These are phyloP conservation scores for Incumbomyces lentus DNA, from an alignment of 2,329 filamentous ascomycete genomes.

Conservation along the genomic window DNA sequence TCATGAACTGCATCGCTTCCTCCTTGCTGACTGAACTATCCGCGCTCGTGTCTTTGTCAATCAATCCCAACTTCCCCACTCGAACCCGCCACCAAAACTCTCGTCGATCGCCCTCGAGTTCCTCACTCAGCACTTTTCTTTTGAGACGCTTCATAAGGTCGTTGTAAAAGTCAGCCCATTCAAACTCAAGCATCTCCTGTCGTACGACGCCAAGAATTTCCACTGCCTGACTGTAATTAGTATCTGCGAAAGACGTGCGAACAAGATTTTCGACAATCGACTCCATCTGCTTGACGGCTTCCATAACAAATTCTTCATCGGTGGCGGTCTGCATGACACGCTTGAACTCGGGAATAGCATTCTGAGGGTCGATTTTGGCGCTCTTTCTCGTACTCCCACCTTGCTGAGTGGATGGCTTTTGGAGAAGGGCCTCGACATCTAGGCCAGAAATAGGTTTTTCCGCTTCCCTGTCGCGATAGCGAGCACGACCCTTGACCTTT, in stretches of 20 bases:
- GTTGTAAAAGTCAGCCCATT: constrained; percentile 70
- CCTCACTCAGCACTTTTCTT: constrained; percentile 54
- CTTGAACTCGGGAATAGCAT: constrained; percentile 85
- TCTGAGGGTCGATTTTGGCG: constrained; percentile 51
- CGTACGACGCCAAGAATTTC: constrained; percentile 71
- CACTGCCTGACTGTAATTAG: constrained; percentile 60
- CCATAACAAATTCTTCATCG: constrained; percentile 51
- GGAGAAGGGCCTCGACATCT: constrained; percentile 73
- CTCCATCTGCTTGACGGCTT: constrained; percentile 65
- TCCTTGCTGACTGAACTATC: constrained; percentile 57
- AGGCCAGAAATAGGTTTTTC: constrained; percentile 82
- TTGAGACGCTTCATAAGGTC: constrained; percentile 62
- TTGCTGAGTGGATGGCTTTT: constrained; percentile 37
- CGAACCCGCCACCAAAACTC: constrained; percentile 75
- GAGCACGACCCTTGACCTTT: constrained; percentile 63
- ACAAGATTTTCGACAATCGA: constrained; percentile 60
- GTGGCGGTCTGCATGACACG: constrained; percentile 56
- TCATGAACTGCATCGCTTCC: constrained; percentile 50
- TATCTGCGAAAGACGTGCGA: constrained; percentile 62
- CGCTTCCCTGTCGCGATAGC: constrained; percentile 45
- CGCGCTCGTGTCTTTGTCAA: constrained; percentile 54
- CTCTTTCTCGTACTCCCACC: constrained; percentile 28
- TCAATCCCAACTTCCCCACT: constrained; percentile 58
- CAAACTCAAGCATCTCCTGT: constrained; percentile 62
- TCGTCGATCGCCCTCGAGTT: constrained; percentile 63